Evolutionary conservation across 345 rosid genomes (phyloP), one percentile per base, ranked within the genome.

Genomic region (Eucalyptus leucophloia): DNA sequence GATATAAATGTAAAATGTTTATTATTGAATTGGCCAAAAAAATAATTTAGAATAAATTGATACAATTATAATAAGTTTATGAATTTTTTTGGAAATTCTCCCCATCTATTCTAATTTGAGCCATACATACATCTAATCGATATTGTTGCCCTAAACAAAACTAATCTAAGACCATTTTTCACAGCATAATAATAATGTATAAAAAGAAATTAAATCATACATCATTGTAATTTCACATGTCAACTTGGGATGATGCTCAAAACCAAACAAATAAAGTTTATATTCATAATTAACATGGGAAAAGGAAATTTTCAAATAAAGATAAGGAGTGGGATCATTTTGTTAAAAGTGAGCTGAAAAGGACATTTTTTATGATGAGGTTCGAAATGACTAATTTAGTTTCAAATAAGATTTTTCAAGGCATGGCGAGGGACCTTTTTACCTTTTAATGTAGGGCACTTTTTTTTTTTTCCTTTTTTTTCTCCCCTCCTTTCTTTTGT

Each of bases 41-140:
- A 44, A 44, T 44, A 44, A 44, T 44, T 9, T 45, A 45, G 0
- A n/a, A n/a, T 53, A 2, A 19, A 19, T 53, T 53, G 58, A 53
- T 53, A 53, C 2, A 19, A 8, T 19, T 1, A 53, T 1, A 53
- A 53, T 53, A 19, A 2, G 10, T 53, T 53, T 53, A 2, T 18
- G 9, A 53, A 0, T 19, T 53, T 53, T 7, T 53, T 53, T 8
- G 0, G 5, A 1, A 53, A 53, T 53, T 53, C 56, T 53, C 10
- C 4, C 5, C 67, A 3, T 60, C 17, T 60, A 60, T 60, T 60
- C 67, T 60, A 12, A 60, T 60, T 12, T 12, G n/a, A 60, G 67
- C 16, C 16, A 3, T 28, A 12, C 30, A 60, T 28, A 60, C 67
- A 60, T 28, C 8, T 60, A 60, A 60, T 28, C 0, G 3, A 12